Evolutionary conservation across 345 rosid species (phyloP).

Genomic region (Populus euphratica): DNA sequence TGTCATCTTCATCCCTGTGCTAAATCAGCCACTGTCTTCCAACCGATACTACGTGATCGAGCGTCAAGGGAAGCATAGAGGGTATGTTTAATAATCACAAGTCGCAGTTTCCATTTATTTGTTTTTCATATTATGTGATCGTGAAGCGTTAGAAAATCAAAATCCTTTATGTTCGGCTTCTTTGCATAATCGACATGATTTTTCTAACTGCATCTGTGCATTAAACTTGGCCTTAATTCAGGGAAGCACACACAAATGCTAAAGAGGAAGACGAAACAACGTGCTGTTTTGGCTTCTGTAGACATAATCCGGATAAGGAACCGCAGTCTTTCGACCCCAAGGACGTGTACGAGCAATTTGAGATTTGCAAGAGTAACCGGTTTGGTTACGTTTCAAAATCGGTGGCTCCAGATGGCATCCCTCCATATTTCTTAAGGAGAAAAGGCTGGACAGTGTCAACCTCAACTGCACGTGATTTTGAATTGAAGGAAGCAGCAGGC

Average conservation of each 20-base stretch:
- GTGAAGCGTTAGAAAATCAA: background rate
- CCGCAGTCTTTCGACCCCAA: constrained; percentile 2
- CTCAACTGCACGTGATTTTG: background rate
- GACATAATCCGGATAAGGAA: background rate
- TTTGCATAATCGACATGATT: too few species aligned
- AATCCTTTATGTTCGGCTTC: background rate
- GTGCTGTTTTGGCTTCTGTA: constrained; percentile 8
- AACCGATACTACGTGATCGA: constrained; percentile 26
- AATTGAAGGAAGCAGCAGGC: constrained; percentile 18
- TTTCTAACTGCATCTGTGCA: too few species aligned
- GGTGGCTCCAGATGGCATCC: constrained; percentile 8
- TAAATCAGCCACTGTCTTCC: constrained; percentile 49
- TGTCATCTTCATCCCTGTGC: constrained; percentile 45
- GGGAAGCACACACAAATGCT: constrained; percentile 12
- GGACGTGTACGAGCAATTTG: constrained; percentile 1
- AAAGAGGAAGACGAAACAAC: constrained; percentile 16
- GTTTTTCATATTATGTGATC: background rate
- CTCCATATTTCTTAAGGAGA: constrained; percentile 15
- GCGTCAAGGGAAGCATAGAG: constrained; percentile 10
- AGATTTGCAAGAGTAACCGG: background rate
- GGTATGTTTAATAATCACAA: constrained; percentile 2
- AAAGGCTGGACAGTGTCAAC: constrained; percentile 9
- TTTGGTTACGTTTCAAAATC: constrained; percentile 7
- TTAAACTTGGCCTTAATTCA: background rate
- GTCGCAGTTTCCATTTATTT: background rate